Base-by-base conservation (phyloP, 495 filamentous ascomycete genomes). In the Daldinia loculata region DNA sequence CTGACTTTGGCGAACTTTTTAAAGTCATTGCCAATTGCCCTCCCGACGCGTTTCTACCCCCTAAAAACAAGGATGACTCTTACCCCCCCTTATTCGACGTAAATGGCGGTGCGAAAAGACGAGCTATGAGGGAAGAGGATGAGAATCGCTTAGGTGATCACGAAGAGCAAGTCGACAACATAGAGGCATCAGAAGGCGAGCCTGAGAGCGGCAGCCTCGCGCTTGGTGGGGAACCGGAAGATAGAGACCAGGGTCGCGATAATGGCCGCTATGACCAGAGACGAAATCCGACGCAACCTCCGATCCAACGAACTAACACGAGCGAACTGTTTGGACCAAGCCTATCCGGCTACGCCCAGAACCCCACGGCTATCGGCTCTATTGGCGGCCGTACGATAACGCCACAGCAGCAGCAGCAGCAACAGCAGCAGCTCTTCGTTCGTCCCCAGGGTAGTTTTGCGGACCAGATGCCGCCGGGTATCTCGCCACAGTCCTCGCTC, bases 221-320 rank as follows among this genome's bases (percentile, higher is more conserved):
- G 60, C 84, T 98, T 17, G 94, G 94, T 59, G 94, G 94, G 8
- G 94, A 97, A 72, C 94, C 94, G 0, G 94, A 98, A 72, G 93
- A 93, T 70, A 85, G 86, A 64, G 87, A 87, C 12, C 81, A 79
- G 45, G 75, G 74, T 50, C 86, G 85, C 43, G 85, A 88, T 51
- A 71, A 80, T 26, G 84, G 88, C 66, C 84, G 85, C 12, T 84
- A 80, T 32, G 81, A 86, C 48, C 78, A 81, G 19, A 81, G 80
- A 71, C 80, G 84, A 45, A 73, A 82, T 52, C 86, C 86, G 43
- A 87, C 92, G 26, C 92, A 92, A 72, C 90, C 90, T 0, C 92
- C 93, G 8, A 92, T 91, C 30, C 91, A 92, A 59, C 87, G 91
- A 73, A 81, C 81, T 39, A 86, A 83, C 15, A 80, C 85, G 7